Conservation (phyloP, 2,329 filamentous ascomycete genomes). For the Alternaria ethzedia region DNA sequence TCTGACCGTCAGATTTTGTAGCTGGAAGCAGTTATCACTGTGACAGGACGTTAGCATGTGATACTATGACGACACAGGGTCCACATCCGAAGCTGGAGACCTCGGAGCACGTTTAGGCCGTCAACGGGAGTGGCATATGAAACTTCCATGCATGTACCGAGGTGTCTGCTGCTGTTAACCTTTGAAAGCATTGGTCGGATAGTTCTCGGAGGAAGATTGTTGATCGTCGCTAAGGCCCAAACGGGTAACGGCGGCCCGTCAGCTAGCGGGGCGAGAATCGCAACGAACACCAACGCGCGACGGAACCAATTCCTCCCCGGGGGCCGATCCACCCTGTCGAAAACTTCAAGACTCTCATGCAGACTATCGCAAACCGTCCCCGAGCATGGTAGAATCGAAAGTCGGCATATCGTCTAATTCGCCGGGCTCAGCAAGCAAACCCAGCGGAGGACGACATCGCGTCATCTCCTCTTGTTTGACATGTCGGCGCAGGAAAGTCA, state of each 20-base stretch:
- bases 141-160: not conserved
- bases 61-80: not conserved
- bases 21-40: conserved; percentile 8
- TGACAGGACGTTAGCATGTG: conserved; percentile 24
- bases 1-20: not conserved
- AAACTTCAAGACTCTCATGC: conserved; percentile 14
- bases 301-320: conserved; percentile 17
- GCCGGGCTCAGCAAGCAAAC: conserved; percentile 31
- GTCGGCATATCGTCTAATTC: conserved; percentile 29
- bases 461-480: conserved; percentile 49
- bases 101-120: no score
- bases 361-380: conserved; percentile 6
- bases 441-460: conserved; percentile 41
- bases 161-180: not conserved
- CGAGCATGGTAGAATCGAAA: conserved; percentile 36
- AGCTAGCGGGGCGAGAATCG: conserved; percentile 13
- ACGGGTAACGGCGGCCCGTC: conserved; percentile 5
- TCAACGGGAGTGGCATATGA: not conserved
- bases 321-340: conserved; percentile 19
- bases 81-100: not conserved
- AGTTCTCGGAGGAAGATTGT: not conserved
- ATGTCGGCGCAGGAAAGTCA: conserved; percentile 48
- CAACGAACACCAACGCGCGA: conserved; percentile 2
- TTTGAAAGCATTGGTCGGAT: not conserved
- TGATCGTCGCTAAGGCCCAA: conserved; percentile 6